These are phyloP conservation scores for Phellopilus nigrolimitatus DNA, from an alignment of 1,284 basidiomycete genomes.

Conservation along the genomic window DNA sequence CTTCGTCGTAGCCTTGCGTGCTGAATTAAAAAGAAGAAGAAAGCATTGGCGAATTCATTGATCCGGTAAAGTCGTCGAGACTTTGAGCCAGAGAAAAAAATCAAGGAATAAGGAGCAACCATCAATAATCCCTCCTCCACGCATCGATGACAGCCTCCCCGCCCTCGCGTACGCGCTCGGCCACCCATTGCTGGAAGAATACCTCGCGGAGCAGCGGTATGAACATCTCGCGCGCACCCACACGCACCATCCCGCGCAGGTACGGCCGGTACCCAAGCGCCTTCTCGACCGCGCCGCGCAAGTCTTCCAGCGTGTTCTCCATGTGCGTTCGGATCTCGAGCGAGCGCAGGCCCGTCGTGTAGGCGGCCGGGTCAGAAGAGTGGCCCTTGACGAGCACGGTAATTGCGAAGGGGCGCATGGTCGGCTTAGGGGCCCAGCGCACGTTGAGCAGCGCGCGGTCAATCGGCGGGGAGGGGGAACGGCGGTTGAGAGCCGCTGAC, in stretches of 20 bases:
- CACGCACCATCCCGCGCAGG: conserved; percentile 12
- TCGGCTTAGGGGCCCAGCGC: conserved; percentile 10
- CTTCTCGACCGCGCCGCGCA: conserved; percentile 3
- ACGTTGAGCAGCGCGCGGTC: conserved; percentile 12
- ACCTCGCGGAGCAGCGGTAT: conserved; percentile 11
- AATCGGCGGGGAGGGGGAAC: conserved; percentile 2
- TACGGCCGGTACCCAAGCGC: neutral
- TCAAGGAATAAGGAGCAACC: neutral
- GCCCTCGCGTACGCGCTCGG: conserved; percentile 11
- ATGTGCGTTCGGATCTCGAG: neutral
- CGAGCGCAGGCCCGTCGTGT: neutral
- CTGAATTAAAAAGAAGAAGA: neutral
- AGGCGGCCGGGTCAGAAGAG: neutral
- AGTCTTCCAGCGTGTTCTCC: conserved; percentile 5
- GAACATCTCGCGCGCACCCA: conserved; percentile 4
- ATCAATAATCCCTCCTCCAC: neutral
- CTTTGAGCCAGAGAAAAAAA: neutral
- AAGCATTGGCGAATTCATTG: neutral
- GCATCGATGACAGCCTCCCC: conserved; percentile 9
- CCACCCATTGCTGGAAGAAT: conserved; percentile 13
- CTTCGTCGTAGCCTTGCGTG: too few species aligned
- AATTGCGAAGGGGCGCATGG: conserved; percentile 2
- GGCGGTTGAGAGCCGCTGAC: neutral
- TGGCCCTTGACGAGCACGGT: conserved; percentile 11
- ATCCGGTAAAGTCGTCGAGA: too few species aligned